Percentiles rank a stretch among this genome's conserved stretches.
Evolutionary conservation across 345 rosid species (phyloP).

Genomic region (Moringa oleifera): DNA sequence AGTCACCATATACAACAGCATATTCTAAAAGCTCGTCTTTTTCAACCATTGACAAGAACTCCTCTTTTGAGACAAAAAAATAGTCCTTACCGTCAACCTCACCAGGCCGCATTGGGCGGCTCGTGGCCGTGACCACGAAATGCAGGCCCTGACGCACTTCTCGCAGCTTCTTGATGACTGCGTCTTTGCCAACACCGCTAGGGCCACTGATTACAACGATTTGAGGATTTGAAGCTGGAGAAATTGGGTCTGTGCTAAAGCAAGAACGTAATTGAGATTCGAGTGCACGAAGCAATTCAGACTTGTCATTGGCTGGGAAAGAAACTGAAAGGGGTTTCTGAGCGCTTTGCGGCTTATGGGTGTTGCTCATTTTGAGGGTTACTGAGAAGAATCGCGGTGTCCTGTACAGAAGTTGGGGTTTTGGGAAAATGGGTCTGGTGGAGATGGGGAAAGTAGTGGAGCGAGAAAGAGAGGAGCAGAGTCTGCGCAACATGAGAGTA

Average conservation of each 20-base stretch:
- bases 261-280: conserved; percentile 58
- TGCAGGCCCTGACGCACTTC: conserved; percentile 53
- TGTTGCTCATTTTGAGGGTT: conserved; percentile 42
- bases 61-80: conserved; percentile 62
- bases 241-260: conserved; percentile 36
- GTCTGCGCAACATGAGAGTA: conserved; percentile 48
- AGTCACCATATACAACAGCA: conserved; percentile 86
- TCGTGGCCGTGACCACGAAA: conserved; percentile 86
- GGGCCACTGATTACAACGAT: conserved; percentile 83
- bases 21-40: conserved; percentile 75
- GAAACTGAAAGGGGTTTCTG: conserved; percentile 24
- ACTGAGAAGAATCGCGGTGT: conserved; percentile 25
- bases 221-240: conserved; percentile 54
- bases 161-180: conserved; percentile 63
- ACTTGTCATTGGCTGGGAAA: conserved; percentile 40
- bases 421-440: conserved; percentile 20
- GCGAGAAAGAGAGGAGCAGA: conserved; percentile 35
- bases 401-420: conserved; percentile 13
- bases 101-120: conserved; percentile 65
- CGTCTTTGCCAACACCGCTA: conserved; percentile 92
- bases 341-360: conserved; percentile 24
- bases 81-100: conserved; percentile 84
- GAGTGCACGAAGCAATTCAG: conserved; percentile 61
- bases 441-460: conserved; percentile 17
- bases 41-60: conserved; percentile 66